phyloP scores from a whole-genome alignment of 2,329 filamentous ascomycete species.

The Fusarium equiseti region DNA sequence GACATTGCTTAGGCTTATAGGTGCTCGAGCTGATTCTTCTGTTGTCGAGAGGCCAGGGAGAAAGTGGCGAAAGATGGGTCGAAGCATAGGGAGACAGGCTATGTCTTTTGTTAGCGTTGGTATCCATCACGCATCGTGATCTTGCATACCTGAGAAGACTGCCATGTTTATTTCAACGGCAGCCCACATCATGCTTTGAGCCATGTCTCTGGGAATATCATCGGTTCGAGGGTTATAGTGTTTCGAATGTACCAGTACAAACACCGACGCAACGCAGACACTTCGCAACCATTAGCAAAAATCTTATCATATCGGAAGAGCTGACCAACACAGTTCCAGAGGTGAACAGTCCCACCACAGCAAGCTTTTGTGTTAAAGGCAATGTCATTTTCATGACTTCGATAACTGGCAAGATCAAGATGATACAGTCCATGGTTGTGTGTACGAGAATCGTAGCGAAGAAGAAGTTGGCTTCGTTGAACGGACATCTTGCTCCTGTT shows the following conservation, averaged over 20 bases:
- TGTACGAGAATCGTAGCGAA: slow-evolving; percentile 50
- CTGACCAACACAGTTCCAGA: slow-evolving; percentile 21
- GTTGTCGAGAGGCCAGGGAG: background rate
- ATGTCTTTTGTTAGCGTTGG: rapidly evolving
- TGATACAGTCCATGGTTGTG: slow-evolving; percentile 41
- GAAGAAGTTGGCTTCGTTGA: slow-evolving; percentile 50
- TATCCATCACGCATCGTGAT: too few species aligned
- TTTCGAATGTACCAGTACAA: slow-evolving; percentile 26
- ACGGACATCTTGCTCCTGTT: slow-evolving; percentile 42
- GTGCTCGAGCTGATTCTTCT: background rate
- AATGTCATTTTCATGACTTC: slow-evolving; percentile 31
- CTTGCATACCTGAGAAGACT: slow-evolving; percentile 29
- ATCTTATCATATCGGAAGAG: rapidly evolving
- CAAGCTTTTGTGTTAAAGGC: slow-evolving; percentile 19
- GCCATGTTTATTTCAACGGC: slow-evolving; percentile 42
- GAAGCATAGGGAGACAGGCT: slow-evolving; percentile 34
- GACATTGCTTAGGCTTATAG: slow-evolving; percentile 4
- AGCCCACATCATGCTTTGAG: slow-evolving; percentile 32
- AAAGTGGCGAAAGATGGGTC: slow-evolving; percentile 14
- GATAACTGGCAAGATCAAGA: slow-evolving; percentile 19
- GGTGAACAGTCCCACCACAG: slow-evolving; percentile 22
- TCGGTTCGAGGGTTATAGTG: slow-evolving; percentile 25
- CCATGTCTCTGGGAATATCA: slow-evolving; percentile 32
- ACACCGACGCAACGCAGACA: slow-evolving; percentile 35
- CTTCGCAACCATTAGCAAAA: background rate